phyloP scores from a whole-genome alignment of 495 filamentous ascomycete genomes.

The Trichocladium antarcticum region DNA sequence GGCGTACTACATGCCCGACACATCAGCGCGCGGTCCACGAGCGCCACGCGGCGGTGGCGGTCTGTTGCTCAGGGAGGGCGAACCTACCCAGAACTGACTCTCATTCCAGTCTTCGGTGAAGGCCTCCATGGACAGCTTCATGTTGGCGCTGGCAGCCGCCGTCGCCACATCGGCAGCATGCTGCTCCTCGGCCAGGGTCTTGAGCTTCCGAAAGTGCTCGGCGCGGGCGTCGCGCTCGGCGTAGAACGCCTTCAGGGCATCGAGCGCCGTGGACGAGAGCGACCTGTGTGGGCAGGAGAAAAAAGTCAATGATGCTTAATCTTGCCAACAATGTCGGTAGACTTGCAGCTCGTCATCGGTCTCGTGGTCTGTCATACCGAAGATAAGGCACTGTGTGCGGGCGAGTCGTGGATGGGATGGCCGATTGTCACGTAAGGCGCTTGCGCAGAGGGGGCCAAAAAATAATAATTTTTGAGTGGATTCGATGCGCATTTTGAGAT shows the following conservation, averaged over 20 bases:
- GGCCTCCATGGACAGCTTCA: slow-evolving; percentile 51
- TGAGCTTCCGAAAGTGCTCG: slow-evolving; percentile 52
- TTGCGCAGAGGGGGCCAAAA: background rate
- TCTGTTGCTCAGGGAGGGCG: no score
- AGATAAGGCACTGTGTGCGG: background rate
- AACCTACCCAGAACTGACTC: slow-evolving; percentile 63
- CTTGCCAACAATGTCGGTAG: background rate
- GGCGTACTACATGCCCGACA: slow-evolving; percentile 44
- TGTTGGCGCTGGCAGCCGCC: background rate
- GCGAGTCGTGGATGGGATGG: no score
- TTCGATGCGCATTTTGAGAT: background rate
- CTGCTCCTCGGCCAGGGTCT: slow-evolving; percentile 38
- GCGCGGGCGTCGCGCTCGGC: slow-evolving; percentile 51
- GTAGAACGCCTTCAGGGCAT: slow-evolving; percentile 58
- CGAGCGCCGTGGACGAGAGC: slow-evolving; percentile 49
- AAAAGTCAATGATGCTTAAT: background rate
- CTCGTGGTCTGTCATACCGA: slow-evolving; percentile 20
- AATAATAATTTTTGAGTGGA: slow-evolving; percentile 1
- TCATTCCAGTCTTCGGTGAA: slow-evolving; percentile 77
- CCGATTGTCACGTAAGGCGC: no score
- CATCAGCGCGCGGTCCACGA: background rate
- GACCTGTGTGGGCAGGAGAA: slow-evolving; percentile 24
- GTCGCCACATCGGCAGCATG: slow-evolving; percentile 13
- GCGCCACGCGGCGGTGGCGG: no score
- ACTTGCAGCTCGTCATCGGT: slow-evolving; percentile 35